phyloP scores from a whole-genome alignment of 768 basidiomycete species.

The Crassisporium funariophilum region DNA sequence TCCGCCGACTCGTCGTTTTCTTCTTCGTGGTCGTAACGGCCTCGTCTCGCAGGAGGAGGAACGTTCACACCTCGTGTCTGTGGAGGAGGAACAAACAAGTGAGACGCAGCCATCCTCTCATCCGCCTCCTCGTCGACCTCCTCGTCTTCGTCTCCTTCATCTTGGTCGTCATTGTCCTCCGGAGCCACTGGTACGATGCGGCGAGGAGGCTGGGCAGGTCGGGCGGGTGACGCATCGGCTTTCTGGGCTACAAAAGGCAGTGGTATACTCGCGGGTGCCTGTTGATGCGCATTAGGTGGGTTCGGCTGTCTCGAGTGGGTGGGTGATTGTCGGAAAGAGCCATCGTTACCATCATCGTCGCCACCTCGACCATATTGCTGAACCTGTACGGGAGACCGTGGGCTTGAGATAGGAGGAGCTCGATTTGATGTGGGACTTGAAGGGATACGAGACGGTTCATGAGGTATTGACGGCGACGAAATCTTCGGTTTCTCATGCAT shows the following conservation, averaged over 20 bases:
- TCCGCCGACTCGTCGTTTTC: conserved; percentile 28
- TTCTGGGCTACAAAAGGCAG: no score
- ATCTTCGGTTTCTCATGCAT: conserved; percentile 7
- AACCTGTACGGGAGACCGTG: conserved; percentile 10
- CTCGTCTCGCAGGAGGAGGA: conserved; percentile 3
- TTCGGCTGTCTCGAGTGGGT: not conserved
- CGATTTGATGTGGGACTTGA: not conserved
- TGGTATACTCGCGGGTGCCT: no score
- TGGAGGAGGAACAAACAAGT: conserved; percentile 32
- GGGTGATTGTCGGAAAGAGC: conserved; percentile 1
- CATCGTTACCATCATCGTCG: conserved; percentile 8
- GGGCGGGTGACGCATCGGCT: conserved; percentile 11
- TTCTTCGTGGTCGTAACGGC: conserved; percentile 16
- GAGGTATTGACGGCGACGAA: not conserved
- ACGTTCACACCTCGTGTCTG: conserved; percentile 9
- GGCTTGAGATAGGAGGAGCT: conserved; percentile 4
- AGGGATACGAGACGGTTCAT: not conserved
- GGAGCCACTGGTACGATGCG: conserved; percentile 30
- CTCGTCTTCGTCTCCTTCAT: conserved; percentile 16
- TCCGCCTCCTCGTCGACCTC: conserved; percentile 26
- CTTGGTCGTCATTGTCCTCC: conserved; percentile 19
- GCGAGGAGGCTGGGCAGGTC: conserved; percentile 25
- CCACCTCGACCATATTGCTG: conserved; percentile 13
- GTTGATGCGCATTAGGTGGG: conserved; percentile 1
- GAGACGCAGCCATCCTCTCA: conserved; percentile 23